These are phyloP conservation scores for Aphanomyces euteiches DNA, from an alignment of 352 stramenopile species.

Conservation along the genomic window DNA sequence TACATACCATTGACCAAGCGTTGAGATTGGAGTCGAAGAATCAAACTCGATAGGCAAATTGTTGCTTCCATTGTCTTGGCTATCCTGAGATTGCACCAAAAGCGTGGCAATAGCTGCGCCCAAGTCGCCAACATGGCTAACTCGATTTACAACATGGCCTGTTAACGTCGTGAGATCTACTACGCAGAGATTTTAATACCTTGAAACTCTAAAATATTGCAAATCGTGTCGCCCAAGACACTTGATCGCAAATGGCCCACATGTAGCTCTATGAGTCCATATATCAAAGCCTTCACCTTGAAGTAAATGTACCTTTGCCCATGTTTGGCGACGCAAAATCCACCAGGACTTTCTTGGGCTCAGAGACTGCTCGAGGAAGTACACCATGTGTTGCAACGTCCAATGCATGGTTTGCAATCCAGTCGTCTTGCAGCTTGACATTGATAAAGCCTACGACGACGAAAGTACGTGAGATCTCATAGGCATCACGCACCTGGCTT, in stretches of 20 bases:
- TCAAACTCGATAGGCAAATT: neutral
- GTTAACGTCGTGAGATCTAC: neutral
- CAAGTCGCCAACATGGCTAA: constrained; percentile 77
- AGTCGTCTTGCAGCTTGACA: constrained; percentile 63
- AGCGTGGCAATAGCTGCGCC: constrained; percentile 74
- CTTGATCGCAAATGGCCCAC: constrained; percentile 78
- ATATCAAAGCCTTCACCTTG: neutral
- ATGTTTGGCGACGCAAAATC: constrained; percentile 83
- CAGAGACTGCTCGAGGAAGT: constrained; percentile 28
- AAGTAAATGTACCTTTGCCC: constrained; percentile 44
- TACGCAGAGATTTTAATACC: neutral
- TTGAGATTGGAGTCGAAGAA: constrained; percentile 49
- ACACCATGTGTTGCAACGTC: constrained; percentile 58
- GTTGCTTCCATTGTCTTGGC: constrained; percentile 25
- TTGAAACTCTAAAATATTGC: constrained; percentile 77
- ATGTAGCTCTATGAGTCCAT: constrained; percentile 48
- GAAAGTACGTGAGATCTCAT: neutral
- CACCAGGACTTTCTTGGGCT: constrained; percentile 53
- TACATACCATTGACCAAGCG: constrained; percentile 47
- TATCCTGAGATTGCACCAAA: constrained; percentile 62
- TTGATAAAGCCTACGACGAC: constrained; percentile 70
- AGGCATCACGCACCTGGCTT: constrained; percentile 9
- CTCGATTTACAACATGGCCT: constrained; percentile 58
- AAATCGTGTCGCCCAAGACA: constrained; percentile 74
- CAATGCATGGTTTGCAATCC: constrained; percentile 55